Evolutionary conservation across 129 eudicot species (phyloP).

Genomic region (Escallonia herrerae): DNA sequence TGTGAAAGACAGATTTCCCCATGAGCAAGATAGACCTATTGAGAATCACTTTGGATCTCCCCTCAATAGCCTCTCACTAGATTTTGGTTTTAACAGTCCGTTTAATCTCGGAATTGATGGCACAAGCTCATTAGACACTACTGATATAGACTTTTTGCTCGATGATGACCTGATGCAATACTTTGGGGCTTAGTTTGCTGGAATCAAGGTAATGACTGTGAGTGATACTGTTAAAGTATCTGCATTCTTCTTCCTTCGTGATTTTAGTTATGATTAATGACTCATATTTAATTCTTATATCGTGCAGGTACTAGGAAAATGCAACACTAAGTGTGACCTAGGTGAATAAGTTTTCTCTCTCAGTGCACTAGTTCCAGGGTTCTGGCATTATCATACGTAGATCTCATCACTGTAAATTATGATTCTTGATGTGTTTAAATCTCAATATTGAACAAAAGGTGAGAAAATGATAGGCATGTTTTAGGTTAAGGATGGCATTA

Average conservation of each 20-base stretch:
- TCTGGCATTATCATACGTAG: slow-evolving; percentile 1
- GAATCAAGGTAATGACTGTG: slow-evolving; percentile 1
- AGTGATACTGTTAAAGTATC: neutral
- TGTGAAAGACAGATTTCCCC: neutral
- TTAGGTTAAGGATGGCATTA: neutral
- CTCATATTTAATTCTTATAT: neutral
- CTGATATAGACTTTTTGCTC: slow-evolving; percentile 31
- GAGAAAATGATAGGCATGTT: neutral
- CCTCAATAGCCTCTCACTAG: neutral
- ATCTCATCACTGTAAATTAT: slow-evolving; percentile 5
- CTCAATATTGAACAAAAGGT: neutral
- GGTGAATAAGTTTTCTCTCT: neutral
- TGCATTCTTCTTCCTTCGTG: neutral
- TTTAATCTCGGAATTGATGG: slow-evolving; percentile 38
- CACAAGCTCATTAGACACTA: slow-evolving; percentile 28
- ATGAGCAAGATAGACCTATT: neutral
- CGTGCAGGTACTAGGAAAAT: slow-evolving; percentile 1
- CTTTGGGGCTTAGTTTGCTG: slow-evolving; percentile 39
- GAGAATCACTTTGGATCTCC: slow-evolving; percentile 2
- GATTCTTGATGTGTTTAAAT: neutral
- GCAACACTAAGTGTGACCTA: neutral
- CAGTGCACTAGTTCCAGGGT: neutral
- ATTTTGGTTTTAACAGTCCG: slow-evolving; percentile 30
- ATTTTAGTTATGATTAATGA: neutral
- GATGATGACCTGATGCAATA: slow-evolving; percentile 28